phyloP scores from a whole-genome alignment of 2,329 filamentous ascomycete genomes.

The Colletotrichum sp. region DNA sequence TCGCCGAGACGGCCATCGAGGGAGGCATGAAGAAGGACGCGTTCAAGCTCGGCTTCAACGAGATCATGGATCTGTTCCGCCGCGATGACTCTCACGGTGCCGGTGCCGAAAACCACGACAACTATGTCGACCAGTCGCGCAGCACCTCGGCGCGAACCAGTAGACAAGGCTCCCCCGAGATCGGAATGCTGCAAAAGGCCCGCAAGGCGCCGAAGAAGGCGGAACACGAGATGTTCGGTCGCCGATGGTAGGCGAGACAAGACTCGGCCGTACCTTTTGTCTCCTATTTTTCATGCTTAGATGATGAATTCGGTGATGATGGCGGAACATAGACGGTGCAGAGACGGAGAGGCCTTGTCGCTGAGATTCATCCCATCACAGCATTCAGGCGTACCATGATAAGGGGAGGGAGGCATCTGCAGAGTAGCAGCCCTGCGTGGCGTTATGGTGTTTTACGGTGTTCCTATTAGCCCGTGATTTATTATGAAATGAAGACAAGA shows the following conservation, averaged over 20 bases:
- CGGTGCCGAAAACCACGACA: background rate
- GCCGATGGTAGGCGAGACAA: slow-evolving; percentile 4
- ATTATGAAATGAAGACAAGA: background rate
- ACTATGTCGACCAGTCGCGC: slow-evolving; percentile 1
- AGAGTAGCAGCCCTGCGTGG: background rate
- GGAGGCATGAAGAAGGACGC: slow-evolving; percentile 73
- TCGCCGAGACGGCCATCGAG: slow-evolving; percentile 93
- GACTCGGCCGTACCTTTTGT: background rate
- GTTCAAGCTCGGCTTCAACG: slow-evolving; percentile 87
- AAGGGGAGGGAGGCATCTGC: background rate
- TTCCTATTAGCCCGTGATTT: background rate
- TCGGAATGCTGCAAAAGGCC: background rate
- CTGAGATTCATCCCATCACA: background rate
- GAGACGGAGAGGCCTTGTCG: background rate
- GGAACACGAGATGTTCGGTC: slow-evolving; percentile 18
- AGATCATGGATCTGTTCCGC: slow-evolving; percentile 87
- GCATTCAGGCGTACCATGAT: background rate
- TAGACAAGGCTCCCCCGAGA: slow-evolving; percentile 10
- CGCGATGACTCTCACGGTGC: slow-evolving; percentile 7
- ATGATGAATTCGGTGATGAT: background rate
- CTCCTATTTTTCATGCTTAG: background rate
- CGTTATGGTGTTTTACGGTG: background rate
- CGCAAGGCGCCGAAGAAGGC: slow-evolving; percentile 35
- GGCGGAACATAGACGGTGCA: background rate
- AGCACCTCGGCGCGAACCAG: background rate